These are phyloP conservation scores for Dactylellina haptotyla DNA, from an alignment of 2,329 filamentous ascomycete species.

Conservation along the genomic window DNA sequence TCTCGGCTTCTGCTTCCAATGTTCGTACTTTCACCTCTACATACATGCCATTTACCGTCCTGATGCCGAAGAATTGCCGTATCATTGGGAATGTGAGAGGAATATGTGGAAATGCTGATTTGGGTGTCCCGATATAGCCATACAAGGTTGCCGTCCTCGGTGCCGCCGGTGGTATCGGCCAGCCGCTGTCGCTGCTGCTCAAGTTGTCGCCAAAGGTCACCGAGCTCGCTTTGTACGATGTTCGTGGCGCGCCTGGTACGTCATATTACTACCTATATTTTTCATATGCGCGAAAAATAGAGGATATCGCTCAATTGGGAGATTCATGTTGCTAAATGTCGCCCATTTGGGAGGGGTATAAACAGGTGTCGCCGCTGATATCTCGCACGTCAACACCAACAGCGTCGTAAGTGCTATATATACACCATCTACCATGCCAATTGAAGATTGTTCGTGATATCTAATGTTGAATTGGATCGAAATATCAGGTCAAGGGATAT, in stretches of 20 bases:
- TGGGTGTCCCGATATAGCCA: conserved; percentile 68
- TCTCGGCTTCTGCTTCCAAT: conserved; percentile 81
- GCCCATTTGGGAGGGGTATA: not conserved
- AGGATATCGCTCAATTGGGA: no score
- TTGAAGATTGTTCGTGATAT: conserved; percentile 45
- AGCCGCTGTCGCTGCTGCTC: conserved; percentile 94
- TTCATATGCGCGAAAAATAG: not conserved
- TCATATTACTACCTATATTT: conserved; percentile 56
- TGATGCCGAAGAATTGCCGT: not conserved
- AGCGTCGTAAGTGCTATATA: conserved; percentile 66
- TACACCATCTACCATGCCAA: not conserved
- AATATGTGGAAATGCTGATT: not conserved
- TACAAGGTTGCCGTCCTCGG: conserved; percentile 98
- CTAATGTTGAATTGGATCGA: not conserved
- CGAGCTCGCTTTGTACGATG: conserved; percentile 97
- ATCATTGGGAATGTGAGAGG: not conserved
- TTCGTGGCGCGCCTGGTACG: conserved; percentile 90
- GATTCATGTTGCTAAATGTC: not conserved
- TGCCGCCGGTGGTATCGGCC: conserved; percentile 96
- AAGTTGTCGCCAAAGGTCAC: conserved; percentile 97
- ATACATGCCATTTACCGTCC: not conserved
- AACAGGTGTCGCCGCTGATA: conserved; percentile 93
- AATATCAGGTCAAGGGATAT: conserved; percentile 81
- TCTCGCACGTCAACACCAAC: conserved; percentile 99
- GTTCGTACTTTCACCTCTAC: conserved; percentile 62